Percentiles rank a stretch among this genome's conserved stretches.
phyloP scores from a whole-genome alignment of 2,329 filamentous ascomycete species.

The Macrophomina pseudophaseolina region DNA sequence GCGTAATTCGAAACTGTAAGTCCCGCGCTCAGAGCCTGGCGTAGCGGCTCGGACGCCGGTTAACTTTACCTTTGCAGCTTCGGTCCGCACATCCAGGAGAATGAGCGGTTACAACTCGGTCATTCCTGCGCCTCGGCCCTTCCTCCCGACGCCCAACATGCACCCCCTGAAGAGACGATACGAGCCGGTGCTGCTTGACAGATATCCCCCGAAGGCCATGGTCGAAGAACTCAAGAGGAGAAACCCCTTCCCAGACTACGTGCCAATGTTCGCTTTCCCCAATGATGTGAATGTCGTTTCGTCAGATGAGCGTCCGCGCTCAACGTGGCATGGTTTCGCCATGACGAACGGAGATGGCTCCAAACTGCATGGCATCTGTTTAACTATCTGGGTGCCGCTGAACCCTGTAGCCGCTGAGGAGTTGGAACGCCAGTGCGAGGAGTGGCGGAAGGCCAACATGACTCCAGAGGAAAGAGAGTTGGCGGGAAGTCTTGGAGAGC shows the following conservation, averaged over 20 bases:
- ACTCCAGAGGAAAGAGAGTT: conserved; percentile 89
- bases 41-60: conserved; percentile 13
- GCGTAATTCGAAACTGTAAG: conserved; percentile 73
- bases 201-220: conserved; percentile 85
- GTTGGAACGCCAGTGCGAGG: conserved; percentile 68
- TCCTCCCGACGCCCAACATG: conserved; percentile 89
- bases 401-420: conserved; percentile 82
- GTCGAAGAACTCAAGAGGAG: conserved; percentile 79
- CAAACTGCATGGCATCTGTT: conserved; percentile 87
- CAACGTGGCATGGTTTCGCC: conserved; percentile 98
- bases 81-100: conserved; percentile 80
- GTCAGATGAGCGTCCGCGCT: conserved; percentile 87
- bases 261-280: conserved; percentile 98
- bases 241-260: conserved; percentile 92
- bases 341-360: conserved; percentile 95
- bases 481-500: conserved; percentile 86
- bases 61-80: conserved; percentile 54
- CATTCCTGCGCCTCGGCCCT: conserved; percentile 88
- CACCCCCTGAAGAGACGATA: conserved; percentile 93
- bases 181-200: conserved; percentile 92
- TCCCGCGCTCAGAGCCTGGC: neutral
- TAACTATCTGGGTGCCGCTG: conserved; percentile 91
- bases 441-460: conserved; percentile 69
- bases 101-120: conserved; percentile 98
- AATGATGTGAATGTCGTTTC: conserved; percentile 98